Conservation (phyloP, 805 yeast genomes). For the Pichia deserticola region DNA sequence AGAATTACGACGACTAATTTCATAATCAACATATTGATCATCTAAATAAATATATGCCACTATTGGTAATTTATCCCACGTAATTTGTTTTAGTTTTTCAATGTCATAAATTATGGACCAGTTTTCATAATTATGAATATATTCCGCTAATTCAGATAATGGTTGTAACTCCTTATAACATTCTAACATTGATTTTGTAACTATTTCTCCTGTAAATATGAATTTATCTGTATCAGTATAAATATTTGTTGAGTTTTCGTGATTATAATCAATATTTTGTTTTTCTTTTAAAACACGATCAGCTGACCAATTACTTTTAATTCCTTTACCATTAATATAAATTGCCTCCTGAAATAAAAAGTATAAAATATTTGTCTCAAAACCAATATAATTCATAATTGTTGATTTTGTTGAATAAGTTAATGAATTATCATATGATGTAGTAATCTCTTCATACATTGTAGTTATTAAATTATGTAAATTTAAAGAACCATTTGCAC, state of each 20-base stretch:
- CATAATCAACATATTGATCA: conserved; percentile 48
- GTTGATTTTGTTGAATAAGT: conserved; percentile 31
- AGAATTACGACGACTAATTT: conserved; percentile 22
- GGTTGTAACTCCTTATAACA: background rate
- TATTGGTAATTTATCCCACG: conserved; percentile 28
- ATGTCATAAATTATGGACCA: conserved; percentile 23
- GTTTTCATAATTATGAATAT: conserved; percentile 26
- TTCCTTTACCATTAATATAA: conserved; percentile 38
- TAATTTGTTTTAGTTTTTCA: conserved; percentile 17
- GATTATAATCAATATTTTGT: background rate
- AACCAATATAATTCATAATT: conserved; percentile 31
- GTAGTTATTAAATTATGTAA: conserved; percentile 39
- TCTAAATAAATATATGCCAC: conserved; percentile 42
- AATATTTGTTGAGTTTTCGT: background rate
- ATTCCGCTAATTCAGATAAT: conserved; percentile 21
- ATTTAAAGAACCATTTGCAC: conserved; percentile 40
- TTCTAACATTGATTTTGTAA: background rate
- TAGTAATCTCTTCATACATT: conserved; percentile 29
- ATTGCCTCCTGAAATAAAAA: conserved; percentile 54
- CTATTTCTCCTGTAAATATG: conserved; percentile 18
- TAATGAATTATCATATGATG: conserved; percentile 18
- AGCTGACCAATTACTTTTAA: conserved; percentile 43
- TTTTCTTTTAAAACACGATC: conserved; percentile 21
- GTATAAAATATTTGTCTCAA: conserved; percentile 49
- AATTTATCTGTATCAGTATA: conserved; percentile 2